Evolutionary conservation across 495 filamentous ascomycete genomes (phyloP), one percentile per base, ranked within the genome.

Genomic region (Aspergillus heteromorphus): DNA sequence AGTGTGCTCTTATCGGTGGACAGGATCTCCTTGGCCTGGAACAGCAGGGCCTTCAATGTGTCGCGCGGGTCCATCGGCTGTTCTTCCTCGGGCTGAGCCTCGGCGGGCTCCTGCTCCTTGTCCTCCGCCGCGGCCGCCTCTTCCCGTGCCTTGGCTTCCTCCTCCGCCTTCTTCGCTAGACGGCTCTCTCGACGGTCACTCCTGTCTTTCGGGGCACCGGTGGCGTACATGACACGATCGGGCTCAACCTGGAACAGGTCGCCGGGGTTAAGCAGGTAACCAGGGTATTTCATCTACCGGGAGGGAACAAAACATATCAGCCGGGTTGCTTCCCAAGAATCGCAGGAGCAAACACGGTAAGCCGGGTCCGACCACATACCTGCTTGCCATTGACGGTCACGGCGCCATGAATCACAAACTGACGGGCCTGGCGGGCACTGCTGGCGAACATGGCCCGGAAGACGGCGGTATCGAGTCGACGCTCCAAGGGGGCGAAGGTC

Each of bases 331-430:
- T n/a, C n/a, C n/a, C n/a, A n/a, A n/a, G n/a, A n/a, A n/a, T n/a
- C n/a, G n/a, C n/a, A n/a, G n/a, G n/a, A n/a, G n/a, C n/a, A n/a
- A n/a, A n/a, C n/a, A n/a, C n/a, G n/a, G n/a, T n/a, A n/a, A n/a
- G n/a, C n/a, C n/a, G n/a, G n/a, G n/a, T n/a, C n/a, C n/a, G n/a
- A n/a, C 29, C 20, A 61, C 72, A 51, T 70, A 95, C 92, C 85
- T 90, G 88, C 72, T 95, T 88, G 49, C 93, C 93, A 78, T 98
- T 98, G 57, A 98, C 93, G 58, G 83, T 96, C 47, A 97, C 93
- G 55, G 83, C 82, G 18, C 93, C 93, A 73, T 97, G 93, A 20
- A 92, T 81, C 36, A 92, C 88, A 64, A 97, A 92, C 61, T 97
- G 92, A 57, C 95, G 82, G 9, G 95, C 95, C 74, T 97, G 95